phyloP scores from a whole-genome alignment of 2,329 filamentous ascomycete species.

The Neophaeococcomyces aloes region DNA sequence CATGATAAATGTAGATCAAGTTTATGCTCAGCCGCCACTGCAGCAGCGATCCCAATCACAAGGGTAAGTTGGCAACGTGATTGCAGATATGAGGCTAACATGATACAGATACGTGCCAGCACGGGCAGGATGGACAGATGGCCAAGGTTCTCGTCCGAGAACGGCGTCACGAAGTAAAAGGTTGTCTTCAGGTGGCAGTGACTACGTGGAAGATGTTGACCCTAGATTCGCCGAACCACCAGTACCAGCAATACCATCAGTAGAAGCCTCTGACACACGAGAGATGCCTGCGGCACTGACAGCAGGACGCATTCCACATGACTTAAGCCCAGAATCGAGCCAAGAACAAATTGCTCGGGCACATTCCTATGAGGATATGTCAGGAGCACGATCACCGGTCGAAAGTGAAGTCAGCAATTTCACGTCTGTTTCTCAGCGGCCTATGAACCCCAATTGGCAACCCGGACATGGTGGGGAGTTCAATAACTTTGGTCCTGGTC shows the following conservation, averaged over 20 bases:
- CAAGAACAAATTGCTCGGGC: slow-evolving; percentile 10
- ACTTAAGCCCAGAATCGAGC: slow-evolving; percentile 14
- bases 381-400: slow-evolving; percentile 58
- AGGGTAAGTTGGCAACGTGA: neutral
- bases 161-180: slow-evolving; percentile 17
- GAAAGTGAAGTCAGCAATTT: slow-evolving; percentile 75
- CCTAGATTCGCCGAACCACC: slow-evolving; percentile 60
- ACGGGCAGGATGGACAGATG: slow-evolving; percentile 31
- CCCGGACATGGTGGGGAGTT: slow-evolving; percentile 35
- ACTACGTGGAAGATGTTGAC: slow-evolving; percentile 88
- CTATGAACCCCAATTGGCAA: slow-evolving; percentile 80
- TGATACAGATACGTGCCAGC: slow-evolving; percentile 34
- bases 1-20: neutral
- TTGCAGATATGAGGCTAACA: slow-evolving; percentile 12
- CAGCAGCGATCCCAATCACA: neutral
- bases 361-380: slow-evolving; percentile 52
- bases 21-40: neutral
- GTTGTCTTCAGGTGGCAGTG: slow-evolving; percentile 26
- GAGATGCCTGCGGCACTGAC: slow-evolving; percentile 29
- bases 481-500: slow-evolving; percentile 31
- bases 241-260: slow-evolving; percentile 16
- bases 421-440: slow-evolving; percentile 80
- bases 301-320: slow-evolving; percentile 23
- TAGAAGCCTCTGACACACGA: slow-evolving; percentile 23
- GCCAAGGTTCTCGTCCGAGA: slow-evolving; percentile 6